Evolutionary conservation across 139 green algal species (phyloP), one percentile per base, ranked within the genome.

Genomic region (Zygnema circumcarinatum): DNA sequence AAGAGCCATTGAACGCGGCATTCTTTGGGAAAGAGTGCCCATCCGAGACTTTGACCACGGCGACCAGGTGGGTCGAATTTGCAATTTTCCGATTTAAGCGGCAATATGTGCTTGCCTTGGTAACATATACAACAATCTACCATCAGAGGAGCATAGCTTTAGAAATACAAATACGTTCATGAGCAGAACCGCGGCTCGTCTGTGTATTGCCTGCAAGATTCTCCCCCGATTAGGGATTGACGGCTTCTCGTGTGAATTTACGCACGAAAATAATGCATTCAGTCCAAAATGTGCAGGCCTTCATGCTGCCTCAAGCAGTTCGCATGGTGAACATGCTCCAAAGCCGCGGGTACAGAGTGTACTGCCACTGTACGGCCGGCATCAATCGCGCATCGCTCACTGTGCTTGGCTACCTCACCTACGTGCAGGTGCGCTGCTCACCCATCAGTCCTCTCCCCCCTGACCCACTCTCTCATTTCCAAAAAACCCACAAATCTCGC

Each of bases 291-390:
- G 32, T 35, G 0, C 73, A 94, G 91, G 89, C 93, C 39, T 47
- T 92, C 53, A 96, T 96, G 94, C 91, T 96, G 38, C 94, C 94
- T 1, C 93, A 95, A 81, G 92, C 92, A 20, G 94, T 95, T 35
- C 84, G 93, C 1, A 89, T 90, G 79, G 75, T 96, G 54, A 87
- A 87, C 75, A 76, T 91, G 74, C 53, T 94, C 72, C 80, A 94
- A 35, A 40, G 85, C 54, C 85, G 89, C 38, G 94, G 93, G 36
- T 91, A 91, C 52, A 81, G 78, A 25, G 92, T 94, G 74, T 96
- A 96, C 90, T 93, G 95, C 35, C 94, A 96, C 90, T 96, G 94
- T 90, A 96, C 94, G 7, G 94, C 94, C 31, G 94, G 94, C 22
- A 96, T 96, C 92, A 96, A 96, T 82, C 90, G 94, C 16, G 94